A percentile compares a stretch with the other conserved stretches of the same genome.
phyloP scores from a whole-genome alignment of 441 rosid species.

The Bocquillonia castaneifolia region DNA sequence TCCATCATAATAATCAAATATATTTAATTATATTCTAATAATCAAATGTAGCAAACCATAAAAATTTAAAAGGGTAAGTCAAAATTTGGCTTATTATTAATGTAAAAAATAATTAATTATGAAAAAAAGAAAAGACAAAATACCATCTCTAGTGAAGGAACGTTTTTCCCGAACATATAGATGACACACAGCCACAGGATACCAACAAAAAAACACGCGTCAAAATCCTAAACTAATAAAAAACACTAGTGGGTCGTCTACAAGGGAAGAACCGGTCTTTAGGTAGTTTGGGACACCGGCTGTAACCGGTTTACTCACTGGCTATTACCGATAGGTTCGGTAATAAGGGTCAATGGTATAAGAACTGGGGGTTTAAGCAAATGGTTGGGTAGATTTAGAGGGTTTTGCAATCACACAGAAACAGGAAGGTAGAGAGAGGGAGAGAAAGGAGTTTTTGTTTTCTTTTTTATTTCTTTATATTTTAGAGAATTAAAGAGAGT shows the following conservation, averaged over 20 bases:
- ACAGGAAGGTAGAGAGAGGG: conserved; percentile 7
- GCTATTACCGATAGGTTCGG: conserved; percentile 41
- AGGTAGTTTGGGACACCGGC: conserved; percentile 36
- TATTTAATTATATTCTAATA: too few species aligned
- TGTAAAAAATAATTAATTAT: neutral
- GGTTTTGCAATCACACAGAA: conserved; percentile 53
- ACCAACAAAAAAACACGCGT: conserved; percentile 22
- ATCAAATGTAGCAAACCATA: neutral
- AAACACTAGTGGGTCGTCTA: conserved; percentile 40
- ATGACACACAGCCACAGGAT: conserved; percentile 37
- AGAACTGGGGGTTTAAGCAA: conserved; percentile 59
- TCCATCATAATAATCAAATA: too few species aligned
- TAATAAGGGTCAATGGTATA: conserved; percentile 43
- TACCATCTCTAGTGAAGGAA: conserved; percentile 30
- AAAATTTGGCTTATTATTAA: neutral
- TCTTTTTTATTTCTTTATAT: neutral
- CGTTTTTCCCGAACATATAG: conserved; percentile 40
- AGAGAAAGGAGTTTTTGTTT: neutral
- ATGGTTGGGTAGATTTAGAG: conserved; percentile 46
- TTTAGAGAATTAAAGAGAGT: conserved; percentile 10
- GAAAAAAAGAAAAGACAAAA: neutral
- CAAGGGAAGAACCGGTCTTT: conserved; percentile 45
- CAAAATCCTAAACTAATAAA: conserved; percentile 21
- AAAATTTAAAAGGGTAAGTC: neutral
- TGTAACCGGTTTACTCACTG: conserved; percentile 26